Evolutionary conservation across 345 rosid genomes (phyloP).

Genomic region (Cochlearia excelsa): DNA sequence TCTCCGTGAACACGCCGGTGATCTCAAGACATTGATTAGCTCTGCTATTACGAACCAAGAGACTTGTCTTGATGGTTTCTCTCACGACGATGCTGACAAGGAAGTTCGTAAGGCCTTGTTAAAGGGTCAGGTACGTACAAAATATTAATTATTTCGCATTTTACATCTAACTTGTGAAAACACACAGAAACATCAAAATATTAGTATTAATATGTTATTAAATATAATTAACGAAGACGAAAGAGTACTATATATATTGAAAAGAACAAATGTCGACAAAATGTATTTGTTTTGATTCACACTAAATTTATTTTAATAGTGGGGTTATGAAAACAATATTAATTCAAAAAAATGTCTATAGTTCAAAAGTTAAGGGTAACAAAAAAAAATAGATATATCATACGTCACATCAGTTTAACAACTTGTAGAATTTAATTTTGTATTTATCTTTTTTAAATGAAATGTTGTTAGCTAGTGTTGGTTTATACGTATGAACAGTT

Average conservation of each 20-base stretch:
- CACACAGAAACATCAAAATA: background rate
- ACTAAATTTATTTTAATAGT: background rate
- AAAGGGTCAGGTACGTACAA: constrained; percentile 41
- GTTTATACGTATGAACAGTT: constrained; percentile 18
- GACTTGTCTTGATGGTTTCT: constrained; percentile 90
- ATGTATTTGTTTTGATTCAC: background rate
- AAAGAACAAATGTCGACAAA: background rate
- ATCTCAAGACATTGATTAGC: constrained; percentile 76
- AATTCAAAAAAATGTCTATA: too few relatives aligned
- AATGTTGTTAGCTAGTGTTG: constrained; percentile 20
- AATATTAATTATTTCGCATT: background rate
- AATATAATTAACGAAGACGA: background rate
- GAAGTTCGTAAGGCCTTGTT: constrained; percentile 43
- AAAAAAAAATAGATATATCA: background rate
- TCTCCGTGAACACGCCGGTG: constrained; percentile 63
- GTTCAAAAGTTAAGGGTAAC: too few relatives aligned
- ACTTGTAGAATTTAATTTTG: background rate
- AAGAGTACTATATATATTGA: background rate
- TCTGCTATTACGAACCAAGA: constrained; percentile 90
- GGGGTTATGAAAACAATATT: background rate
- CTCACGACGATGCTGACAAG: constrained; percentile 61
- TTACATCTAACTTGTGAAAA: background rate
- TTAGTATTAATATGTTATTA: background rate
- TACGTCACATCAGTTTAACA: constrained; percentile 12
- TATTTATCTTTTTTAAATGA: background rate